Percentiles rank a stretch among this genome's conserved stretches.
Conservation (phyloP, 2,329 filamentous ascomycete species). For the Beauveria medogensis region DNA sequence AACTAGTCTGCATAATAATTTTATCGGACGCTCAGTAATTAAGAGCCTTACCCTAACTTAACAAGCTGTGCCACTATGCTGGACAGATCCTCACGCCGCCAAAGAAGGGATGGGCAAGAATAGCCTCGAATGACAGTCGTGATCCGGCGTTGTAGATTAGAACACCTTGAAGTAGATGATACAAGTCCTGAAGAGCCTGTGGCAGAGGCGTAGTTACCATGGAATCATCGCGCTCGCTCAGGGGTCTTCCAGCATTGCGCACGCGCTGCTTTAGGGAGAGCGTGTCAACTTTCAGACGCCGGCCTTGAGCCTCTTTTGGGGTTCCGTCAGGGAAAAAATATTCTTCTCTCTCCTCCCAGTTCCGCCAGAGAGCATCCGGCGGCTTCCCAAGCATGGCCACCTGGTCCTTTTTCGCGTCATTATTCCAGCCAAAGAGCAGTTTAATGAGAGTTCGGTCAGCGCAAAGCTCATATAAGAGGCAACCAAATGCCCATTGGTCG, state of each 20-base stretch:
- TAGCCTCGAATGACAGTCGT: neutral
- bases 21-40: too few species aligned
- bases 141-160: neutral
- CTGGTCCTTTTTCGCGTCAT: neutral
- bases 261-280: neutral
- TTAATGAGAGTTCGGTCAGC: neutral
- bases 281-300: neutral
- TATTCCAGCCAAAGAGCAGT: neutral
- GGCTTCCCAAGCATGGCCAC: neutral
- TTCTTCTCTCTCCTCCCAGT: neutral
- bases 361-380: neutral
- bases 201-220: neutral
- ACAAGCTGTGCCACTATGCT: too few species aligned
- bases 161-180: neutral
- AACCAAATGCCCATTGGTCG: neutral
- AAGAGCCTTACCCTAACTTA: too few species aligned
- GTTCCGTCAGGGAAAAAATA: neutral
- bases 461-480: neutral
- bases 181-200: neutral
- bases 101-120: neutral
- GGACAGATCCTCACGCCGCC: neutral
- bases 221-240: neutral
- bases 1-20: too few species aligned
- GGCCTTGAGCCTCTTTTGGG: neutral
- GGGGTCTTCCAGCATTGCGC: neutral